A percentile compares a stretch with the other conserved stretches of the same genome.
These are phyloP conservation scores for Rhizopogon parksii DNA, from an alignment of 1,284 basidiomycete genomes.

Conservation along the genomic window DNA sequence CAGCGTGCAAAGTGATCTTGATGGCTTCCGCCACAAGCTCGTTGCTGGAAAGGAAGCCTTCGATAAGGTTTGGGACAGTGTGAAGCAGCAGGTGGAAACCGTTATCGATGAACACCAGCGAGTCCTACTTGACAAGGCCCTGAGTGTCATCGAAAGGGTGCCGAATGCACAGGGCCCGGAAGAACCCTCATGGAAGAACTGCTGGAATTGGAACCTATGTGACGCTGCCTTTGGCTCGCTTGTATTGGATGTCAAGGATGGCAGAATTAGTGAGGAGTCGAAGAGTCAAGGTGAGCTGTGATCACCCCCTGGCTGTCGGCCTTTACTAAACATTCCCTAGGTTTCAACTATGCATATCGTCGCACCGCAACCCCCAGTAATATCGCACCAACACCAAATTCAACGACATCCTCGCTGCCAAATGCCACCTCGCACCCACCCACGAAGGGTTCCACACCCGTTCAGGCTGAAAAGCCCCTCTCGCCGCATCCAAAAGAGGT, in stretches of 20 bases:
- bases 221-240: slow-evolving; percentile 91
- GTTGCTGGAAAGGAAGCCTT: slow-evolving; percentile 75
- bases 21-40: slow-evolving; percentile 84
- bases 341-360: slow-evolving; percentile 94
- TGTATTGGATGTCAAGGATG: slow-evolving; percentile 84
- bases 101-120: slow-evolving; percentile 92
- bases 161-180: slow-evolving; percentile 65
- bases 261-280: slow-evolving; percentile 85
- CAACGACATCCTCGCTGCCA: slow-evolving; percentile 31
- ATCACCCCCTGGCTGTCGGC: not conserved
- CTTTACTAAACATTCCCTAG: slow-evolving; percentile 33
- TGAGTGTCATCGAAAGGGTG: slow-evolving; percentile 78
- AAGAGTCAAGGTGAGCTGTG: slow-evolving; percentile 74
- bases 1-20: slow-evolving; percentile 85
- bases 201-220: slow-evolving; percentile 98
- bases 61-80: slow-evolving; percentile 89
- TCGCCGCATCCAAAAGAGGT: slow-evolving; percentile 31
- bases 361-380: slow-evolving; percentile 53
- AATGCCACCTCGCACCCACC: slow-evolving; percentile 26
- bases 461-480: slow-evolving; percentile 34
- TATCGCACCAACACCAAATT: slow-evolving; percentile 35
- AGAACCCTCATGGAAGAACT: slow-evolving; percentile 93
- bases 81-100: slow-evolving; percentile 85
- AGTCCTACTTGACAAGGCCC: slow-evolving; percentile 82
- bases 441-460: slow-evolving; percentile 33